These are phyloP conservation scores for Xylaria arbuscula DNA, from an alignment of 2,329 filamentous ascomycete species.

Conservation along the genomic window DNA sequence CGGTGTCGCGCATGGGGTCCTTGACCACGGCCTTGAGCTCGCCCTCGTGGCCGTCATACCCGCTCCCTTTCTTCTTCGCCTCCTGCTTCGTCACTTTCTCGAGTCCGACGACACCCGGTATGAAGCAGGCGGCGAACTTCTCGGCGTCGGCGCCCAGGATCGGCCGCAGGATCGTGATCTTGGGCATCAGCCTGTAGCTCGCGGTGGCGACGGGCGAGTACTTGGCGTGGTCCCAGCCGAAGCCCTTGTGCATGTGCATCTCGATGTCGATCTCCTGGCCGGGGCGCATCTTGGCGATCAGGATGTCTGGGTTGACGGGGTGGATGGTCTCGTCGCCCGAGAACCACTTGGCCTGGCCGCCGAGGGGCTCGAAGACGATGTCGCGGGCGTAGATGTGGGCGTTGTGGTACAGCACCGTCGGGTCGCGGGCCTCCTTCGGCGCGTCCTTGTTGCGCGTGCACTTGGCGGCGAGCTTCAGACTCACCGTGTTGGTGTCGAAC, in stretches of 20 bases:
- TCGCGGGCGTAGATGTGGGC: constrained; percentile 84
- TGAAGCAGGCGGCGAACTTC: constrained; percentile 93
- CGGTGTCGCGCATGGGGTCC: constrained; percentile 93
- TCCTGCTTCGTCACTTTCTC: constrained; percentile 77
- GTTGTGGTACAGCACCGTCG: constrained; percentile 84
- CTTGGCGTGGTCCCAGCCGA: constrained; percentile 94
- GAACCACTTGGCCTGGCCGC: constrained; percentile 77
- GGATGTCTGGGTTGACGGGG: constrained; percentile 88
- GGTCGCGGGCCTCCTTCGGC: constrained; percentile 78
- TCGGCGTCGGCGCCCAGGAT: constrained; percentile 88
- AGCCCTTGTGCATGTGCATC: constrained; percentile 94
- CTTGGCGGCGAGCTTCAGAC: constrained; percentile 78
- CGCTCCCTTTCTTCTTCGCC: constrained; percentile 67
- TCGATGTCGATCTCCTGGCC: constrained; percentile 87
- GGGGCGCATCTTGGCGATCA: constrained; percentile 93
- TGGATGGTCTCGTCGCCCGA: constrained; percentile 73
- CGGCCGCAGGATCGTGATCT: constrained; percentile 83
- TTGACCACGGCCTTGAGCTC: constrained; percentile 88
- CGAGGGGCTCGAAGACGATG: constrained; percentile 80
- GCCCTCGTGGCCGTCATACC: constrained; percentile 79
- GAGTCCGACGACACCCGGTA: constrained; percentile 84
- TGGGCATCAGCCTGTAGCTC: constrained; percentile 88
- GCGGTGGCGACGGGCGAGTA: constrained; percentile 97
- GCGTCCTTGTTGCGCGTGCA: constrained; percentile 85
- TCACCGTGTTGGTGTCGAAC: constrained; percentile 88